phyloP scores from a whole-genome alignment of 2,329 filamentous ascomycete species.

The Colletotrichum acutatum region DNA sequence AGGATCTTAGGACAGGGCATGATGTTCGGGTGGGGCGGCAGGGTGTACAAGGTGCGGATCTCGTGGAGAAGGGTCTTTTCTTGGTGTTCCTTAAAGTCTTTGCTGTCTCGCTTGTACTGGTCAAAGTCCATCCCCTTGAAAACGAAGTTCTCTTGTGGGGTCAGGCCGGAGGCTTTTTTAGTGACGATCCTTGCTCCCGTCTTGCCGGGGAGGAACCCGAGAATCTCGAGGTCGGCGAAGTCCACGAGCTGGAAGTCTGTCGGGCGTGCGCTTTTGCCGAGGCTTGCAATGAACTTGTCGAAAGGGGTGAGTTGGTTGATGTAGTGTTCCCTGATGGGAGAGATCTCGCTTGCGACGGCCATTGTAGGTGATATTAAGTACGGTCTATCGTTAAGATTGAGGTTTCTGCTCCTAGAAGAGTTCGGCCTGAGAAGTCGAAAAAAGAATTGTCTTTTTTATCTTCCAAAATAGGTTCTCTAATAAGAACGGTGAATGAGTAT shows the following conservation, averaged over 20 bases:
- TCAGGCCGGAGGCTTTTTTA: not conserved
- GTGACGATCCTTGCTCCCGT: constrained; percentile 31
- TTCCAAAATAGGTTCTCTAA: not conserved
- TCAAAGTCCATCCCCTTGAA: constrained; percentile 37
- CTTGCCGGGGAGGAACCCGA: constrained; percentile 31
- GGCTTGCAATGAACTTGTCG: not conserved
- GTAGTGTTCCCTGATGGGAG: constrained; percentile 13
- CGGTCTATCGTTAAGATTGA: not conserved
- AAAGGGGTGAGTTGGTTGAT: constrained; percentile 27
- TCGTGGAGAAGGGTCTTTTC: constrained; percentile 35
- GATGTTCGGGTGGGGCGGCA: constrained; percentile 38
- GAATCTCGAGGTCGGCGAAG: constrained; percentile 18
- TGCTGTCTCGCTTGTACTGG: constrained; percentile 10
- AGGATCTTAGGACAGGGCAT: constrained; percentile 32
- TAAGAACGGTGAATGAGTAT: not conserved
- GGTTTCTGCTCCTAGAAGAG: not conserved
- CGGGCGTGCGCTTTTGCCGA: not conserved
- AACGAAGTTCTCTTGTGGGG: constrained; percentile 13
- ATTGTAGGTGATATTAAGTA: not conserved
- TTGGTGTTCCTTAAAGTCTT: constrained; percentile 22
- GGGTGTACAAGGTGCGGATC: constrained; percentile 32
- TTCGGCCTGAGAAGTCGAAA: not conserved
- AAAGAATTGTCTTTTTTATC: not conserved
- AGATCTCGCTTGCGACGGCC: not conserved
- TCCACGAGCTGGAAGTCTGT: constrained; percentile 21